phyloP scores from a whole-genome alignment of 805 yeast genomes.

The Metschnikowia cerradonensis region DNA sequence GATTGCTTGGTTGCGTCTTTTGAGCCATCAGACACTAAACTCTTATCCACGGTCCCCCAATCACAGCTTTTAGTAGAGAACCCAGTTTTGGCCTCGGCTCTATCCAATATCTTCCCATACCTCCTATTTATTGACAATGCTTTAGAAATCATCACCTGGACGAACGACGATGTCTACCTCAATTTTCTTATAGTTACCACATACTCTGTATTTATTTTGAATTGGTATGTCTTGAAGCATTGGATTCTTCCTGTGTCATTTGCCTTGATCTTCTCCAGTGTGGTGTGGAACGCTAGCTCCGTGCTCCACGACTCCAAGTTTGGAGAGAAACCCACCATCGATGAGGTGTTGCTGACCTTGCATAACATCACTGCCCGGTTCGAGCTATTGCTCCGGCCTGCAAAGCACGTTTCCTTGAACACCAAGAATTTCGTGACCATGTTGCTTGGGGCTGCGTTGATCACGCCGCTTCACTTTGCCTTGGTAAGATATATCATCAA shows the following conservation, averaged over 20 bases:
- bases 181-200: slow-evolving; percentile 41
- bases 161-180: slow-evolving; percentile 46
- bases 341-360: slow-evolving; percentile 46
- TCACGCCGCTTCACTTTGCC: slow-evolving; percentile 44
- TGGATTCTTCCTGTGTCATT: slow-evolving; percentile 38
- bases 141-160: slow-evolving; percentile 51
- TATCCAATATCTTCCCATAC: slow-evolving; percentile 46
- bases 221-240: slow-evolving; percentile 37
- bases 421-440: slow-evolving; percentile 27
- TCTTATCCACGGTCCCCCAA: slow-evolving; percentile 28
- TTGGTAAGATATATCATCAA: slow-evolving; percentile 31
- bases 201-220: slow-evolving; percentile 37
- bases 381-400: slow-evolving; percentile 40
- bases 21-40: slow-evolving; percentile 36
- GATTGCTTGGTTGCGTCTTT: slow-evolving; percentile 24
- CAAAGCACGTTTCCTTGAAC: slow-evolving; percentile 25
- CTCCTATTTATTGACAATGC: slow-evolving; percentile 42
- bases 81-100: slow-evolving; percentile 45
- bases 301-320: slow-evolving; percentile 38
- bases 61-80: slow-evolving; percentile 34
- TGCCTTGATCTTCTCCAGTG: slow-evolving; percentile 34
- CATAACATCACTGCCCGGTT: slow-evolving; percentile 43
- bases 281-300: slow-evolving; percentile 44
- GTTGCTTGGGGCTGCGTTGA: slow-evolving; percentile 25
- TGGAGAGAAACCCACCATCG: slow-evolving; percentile 49